These are phyloP conservation scores for Aureobasidium uvarum DNA, from an alignment of 2,329 filamentous ascomycete genomes.

Conservation along the genomic window DNA sequence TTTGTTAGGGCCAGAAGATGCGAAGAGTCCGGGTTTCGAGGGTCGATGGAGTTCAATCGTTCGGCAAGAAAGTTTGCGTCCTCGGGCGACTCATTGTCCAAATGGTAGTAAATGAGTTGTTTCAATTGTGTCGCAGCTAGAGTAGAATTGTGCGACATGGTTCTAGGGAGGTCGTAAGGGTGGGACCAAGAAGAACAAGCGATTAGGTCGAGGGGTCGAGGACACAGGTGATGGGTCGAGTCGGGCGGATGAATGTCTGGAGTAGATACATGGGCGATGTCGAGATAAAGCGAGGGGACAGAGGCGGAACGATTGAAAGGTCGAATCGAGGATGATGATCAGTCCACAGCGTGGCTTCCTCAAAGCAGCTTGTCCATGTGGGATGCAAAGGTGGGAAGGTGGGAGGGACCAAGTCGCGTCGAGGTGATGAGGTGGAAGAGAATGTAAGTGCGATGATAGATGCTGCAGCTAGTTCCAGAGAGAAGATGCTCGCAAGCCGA, in stretches of 20 bases:
- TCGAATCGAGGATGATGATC: not conserved
- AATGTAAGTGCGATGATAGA: not conserved
- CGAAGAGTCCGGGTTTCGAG: conserved; percentile 72
- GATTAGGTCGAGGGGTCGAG: not conserved
- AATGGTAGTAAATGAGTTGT: conserved; percentile 67
- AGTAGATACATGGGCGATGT: conserved; percentile 17
- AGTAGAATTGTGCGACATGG: conserved; percentile 56
- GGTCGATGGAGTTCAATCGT: conserved; percentile 79
- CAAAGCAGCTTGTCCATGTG: conserved; percentile 20
- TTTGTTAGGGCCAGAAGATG: conserved; percentile 85
- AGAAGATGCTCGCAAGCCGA: not conserved
- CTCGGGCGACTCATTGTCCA: conserved; percentile 85
- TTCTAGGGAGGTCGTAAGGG: not conserved
- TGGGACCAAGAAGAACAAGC: not conserved
- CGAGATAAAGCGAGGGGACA: not conserved
- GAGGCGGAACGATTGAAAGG: not conserved
- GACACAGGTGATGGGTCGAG: conserved; percentile 5
- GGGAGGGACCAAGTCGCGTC: conserved; percentile 14
- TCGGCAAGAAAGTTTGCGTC: conserved; percentile 95
- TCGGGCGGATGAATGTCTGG: conserved; percentile 20
- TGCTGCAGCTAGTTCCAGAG: not conserved
- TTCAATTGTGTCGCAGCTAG: conserved; percentile 61
- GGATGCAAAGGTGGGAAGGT: not conserved
- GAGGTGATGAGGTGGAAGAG: not conserved
- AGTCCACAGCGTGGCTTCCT: conserved; percentile 1